Percentiles rank a stretch among this genome's conserved stretches.
These are phyloP conservation scores for Acarospora socialis DNA, from an alignment of 2,329 filamentous ascomycete genomes.

Conservation along the genomic window DNA sequence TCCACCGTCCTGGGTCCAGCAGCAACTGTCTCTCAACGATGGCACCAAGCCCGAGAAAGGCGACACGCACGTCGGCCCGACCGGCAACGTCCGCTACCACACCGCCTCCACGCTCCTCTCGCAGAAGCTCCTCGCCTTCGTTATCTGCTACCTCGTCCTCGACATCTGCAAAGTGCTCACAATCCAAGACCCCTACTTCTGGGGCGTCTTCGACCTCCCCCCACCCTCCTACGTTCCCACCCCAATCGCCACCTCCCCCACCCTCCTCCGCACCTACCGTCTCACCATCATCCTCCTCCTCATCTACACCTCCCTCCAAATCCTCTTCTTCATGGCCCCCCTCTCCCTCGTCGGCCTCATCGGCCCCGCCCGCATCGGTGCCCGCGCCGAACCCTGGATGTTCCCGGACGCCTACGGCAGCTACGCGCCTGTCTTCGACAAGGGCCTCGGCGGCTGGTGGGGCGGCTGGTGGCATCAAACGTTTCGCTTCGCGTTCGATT, in stretches of 20 bases:
- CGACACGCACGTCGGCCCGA: neutral
- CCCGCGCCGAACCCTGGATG: conserved; percentile 45
- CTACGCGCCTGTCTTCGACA: conserved; percentile 32
- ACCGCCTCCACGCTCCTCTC: conserved; percentile 34
- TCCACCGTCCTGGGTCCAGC: conserved; percentile 27
- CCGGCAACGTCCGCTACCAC: conserved; percentile 32
- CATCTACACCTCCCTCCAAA: conserved; percentile 46
- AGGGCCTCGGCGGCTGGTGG: conserved; percentile 72
- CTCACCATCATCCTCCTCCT: conserved; percentile 40
- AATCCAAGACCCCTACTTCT: conserved; percentile 68
- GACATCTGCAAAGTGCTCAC: conserved; percentile 57
- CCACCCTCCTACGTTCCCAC: conserved; percentile 24
- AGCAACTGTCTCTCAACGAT: conserved; percentile 19
- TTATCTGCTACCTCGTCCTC: conserved; percentile 48
- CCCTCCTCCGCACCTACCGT: conserved; percentile 41
- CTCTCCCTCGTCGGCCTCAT: conserved; percentile 46
- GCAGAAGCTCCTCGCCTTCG: conserved; percentile 31
- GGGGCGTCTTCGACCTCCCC: conserved; percentile 37
- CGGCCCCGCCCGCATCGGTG: conserved; percentile 44
- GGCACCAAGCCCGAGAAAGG: conserved; percentile 4
- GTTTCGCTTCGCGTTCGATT: conserved; percentile 59
- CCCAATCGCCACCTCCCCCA: conserved; percentile 30
- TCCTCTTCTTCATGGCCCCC: conserved; percentile 46
- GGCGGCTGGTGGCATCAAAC: conserved; percentile 82
- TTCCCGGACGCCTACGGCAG: conserved; percentile 46